Conservation (phyloP, 2,329 filamentous ascomycete genomes). For the Graphilbum sp. region DNA sequence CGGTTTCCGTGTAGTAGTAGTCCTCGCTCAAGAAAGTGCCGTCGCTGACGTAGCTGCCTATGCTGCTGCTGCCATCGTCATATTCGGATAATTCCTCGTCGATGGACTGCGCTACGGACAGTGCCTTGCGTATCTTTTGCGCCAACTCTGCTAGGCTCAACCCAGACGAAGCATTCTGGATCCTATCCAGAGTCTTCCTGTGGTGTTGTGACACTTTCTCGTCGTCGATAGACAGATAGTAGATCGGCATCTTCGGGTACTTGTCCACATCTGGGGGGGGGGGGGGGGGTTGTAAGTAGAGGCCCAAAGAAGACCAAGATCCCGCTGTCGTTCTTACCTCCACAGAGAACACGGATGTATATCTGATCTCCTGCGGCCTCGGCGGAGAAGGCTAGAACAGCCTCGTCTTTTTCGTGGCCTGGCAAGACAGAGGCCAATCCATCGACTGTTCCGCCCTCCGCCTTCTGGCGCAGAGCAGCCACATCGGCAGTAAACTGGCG, state of each 20-base stretch:
- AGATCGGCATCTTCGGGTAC: constrained; percentile 22
- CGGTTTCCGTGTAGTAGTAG: too few species aligned
- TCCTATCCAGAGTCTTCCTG: constrained; percentile 3
- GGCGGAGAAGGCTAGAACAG: constrained; percentile 41
- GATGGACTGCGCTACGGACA: too few species aligned
- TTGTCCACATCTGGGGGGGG: constrained; percentile 14
- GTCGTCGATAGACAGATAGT: constrained; percentile 26
- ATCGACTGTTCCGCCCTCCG: constrained; percentile 16
- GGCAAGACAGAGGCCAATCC: constrained; percentile 37
- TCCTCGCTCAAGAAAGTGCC: too few species aligned
- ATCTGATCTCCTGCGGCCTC: constrained; percentile 13
- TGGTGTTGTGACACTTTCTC: constrained; percentile 16
- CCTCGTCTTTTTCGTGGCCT: constrained; percentile 56
- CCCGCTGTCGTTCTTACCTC: too few species aligned
- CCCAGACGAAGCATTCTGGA: not conserved
- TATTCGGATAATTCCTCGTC: too few species aligned
- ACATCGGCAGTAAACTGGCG: not conserved
- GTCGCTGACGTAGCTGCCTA: too few species aligned
- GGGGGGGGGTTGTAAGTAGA: not conserved
- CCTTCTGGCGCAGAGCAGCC: not conserved
- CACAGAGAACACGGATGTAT: constrained; percentile 21
- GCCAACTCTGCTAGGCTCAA: not conserved
- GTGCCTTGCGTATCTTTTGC: not conserved
- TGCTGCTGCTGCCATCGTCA: too few species aligned
- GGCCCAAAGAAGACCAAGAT: too few species aligned